phyloP scores from a whole-genome alignment of 2,329 filamentous ascomycete genomes.

The Colletotrichum somersetense region DNA sequence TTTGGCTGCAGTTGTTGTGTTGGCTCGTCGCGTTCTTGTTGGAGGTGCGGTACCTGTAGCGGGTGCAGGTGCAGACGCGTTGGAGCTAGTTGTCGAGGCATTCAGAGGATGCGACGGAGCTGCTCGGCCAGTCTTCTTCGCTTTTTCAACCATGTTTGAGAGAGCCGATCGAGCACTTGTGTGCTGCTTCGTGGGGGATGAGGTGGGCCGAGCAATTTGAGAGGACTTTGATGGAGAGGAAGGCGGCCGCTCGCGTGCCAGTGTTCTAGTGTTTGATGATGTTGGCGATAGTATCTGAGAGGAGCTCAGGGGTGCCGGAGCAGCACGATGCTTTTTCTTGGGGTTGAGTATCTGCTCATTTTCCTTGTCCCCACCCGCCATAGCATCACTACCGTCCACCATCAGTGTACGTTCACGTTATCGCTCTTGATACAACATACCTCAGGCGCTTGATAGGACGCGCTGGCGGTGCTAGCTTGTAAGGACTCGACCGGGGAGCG shows the following conservation, averaged over 20 bases:
- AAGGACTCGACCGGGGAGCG: constrained; percentile 51
- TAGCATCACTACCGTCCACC: constrained; percentile 67
- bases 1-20: constrained; percentile 53
- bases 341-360: constrained; percentile 75
- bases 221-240: constrained; percentile 67
- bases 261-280: constrained; percentile 81
- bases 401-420: neutral
- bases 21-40: constrained; percentile 50
- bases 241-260: constrained; percentile 63
- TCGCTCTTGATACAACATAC: constrained; percentile 52
- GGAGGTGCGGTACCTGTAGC: constrained; percentile 46
- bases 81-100: constrained; percentile 59
- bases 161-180: constrained; percentile 58
- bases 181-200: constrained; percentile 68
- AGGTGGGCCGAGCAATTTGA: constrained; percentile 69
- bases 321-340: constrained; percentile 74
- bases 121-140: constrained; percentile 67
- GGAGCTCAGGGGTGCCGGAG: constrained; percentile 57
- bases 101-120: constrained; percentile 60
- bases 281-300: constrained; percentile 82
- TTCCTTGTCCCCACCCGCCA: constrained; percentile 79
- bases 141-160: constrained; percentile 71
- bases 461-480: constrained; percentile 48
- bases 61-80: constrained; percentile 43
- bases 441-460: constrained; percentile 63